Percentiles rank a stretch among this genome's conserved stretches.
phyloP scores from a whole-genome alignment of 148 eudicot species.

The Drosera capensis region DNA sequence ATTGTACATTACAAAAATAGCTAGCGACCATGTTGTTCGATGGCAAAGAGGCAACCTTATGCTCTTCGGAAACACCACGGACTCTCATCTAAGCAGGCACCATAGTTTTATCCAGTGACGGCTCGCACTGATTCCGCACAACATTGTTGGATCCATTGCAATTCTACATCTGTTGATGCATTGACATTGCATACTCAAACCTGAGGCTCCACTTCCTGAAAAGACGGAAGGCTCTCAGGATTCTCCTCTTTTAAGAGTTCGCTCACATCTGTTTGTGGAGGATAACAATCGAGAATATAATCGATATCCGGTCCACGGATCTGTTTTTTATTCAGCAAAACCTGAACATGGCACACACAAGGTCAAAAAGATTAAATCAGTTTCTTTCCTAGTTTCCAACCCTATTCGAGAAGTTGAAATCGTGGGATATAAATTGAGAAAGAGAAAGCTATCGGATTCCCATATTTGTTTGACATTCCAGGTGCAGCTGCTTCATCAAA shows the following conservation, averaged over 20 bases:
- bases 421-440: not conserved
- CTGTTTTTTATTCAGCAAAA: slow-evolving; percentile 54
- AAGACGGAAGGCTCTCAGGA: slow-evolving; percentile 66
- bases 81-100: too few relatives aligned
- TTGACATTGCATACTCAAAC: slow-evolving; percentile 27
- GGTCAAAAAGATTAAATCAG: not conserved
- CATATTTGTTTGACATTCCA: too few relatives aligned
- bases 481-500: too few relatives aligned
- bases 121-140: too few relatives aligned
- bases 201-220: slow-evolving; percentile 18
- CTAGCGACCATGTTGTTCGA: too few relatives aligned
- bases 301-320: slow-evolving; percentile 68
- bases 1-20: too few relatives aligned
- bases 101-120: too few relatives aligned
- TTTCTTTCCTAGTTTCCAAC: not conserved
- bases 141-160: not conserved
- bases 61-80: too few relatives aligned
- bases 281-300: slow-evolving; percentile 51
- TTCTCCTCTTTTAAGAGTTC: slow-evolving; percentile 54
- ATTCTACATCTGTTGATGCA: slow-evolving; percentile 18
- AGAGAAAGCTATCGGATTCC: too few relatives aligned
- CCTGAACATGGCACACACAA: slow-evolving; percentile 33
- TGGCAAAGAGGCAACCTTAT: too few relatives aligned
- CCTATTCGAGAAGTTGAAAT: not conserved
- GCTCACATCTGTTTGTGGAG: slow-evolving; percentile 50